Evolutionary conservation across 177 flowering plant genomes (phyloP), one percentile per base, ranked within the genome.

Genomic region (Tripterygium wilfordii): DNA sequence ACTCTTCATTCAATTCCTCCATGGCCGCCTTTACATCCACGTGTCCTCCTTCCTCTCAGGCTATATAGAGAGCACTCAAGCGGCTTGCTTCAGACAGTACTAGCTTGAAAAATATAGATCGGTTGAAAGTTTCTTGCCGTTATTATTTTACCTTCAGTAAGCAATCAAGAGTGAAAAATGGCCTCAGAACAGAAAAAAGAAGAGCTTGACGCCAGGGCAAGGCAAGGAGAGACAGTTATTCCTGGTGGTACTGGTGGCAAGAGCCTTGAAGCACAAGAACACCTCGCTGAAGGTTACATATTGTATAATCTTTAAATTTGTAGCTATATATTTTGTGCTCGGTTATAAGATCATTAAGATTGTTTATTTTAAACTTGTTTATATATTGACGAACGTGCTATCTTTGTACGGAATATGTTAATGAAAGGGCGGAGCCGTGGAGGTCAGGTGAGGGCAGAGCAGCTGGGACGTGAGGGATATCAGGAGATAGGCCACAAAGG

Each of bases 211-310:
- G 74, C 57, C 1, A 74, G 50, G 72, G 89, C 87, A 7, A 77
- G 61, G 63, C 77, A 76, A 18, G 91, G 91, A 20, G 83, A 83
- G 74, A 78, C 85, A 9, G 96, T 83, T 0, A 71, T 83, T 13
- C 96, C 87, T 24, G 87, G 85, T 22, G 96, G 87, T 10, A 87
- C 85, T 1, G 82, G 96, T 16, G 91, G 96, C 26, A 82, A 74
- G 62, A 79, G 83, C 70, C 77, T 87, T 4, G 88, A 87, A 58
- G 89, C 87, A 18, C 96, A 82, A 33, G 77, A 83, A 32, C 87
- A 73, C 57, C 80, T 87, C 1, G 89, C 91, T 26, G 83, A 82
- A 67, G 96, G 91, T 53, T 42, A 20, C 12, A 8, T 17, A 3
- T n/a, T n/a, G n/a, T n/a, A n/a, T n/a, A n/a, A n/a, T n/a, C n/a